Evolutionary conservation across 2,329 filamentous ascomycete genomes (phyloP).

Genomic region (Talaromyces rugulosus): DNA sequence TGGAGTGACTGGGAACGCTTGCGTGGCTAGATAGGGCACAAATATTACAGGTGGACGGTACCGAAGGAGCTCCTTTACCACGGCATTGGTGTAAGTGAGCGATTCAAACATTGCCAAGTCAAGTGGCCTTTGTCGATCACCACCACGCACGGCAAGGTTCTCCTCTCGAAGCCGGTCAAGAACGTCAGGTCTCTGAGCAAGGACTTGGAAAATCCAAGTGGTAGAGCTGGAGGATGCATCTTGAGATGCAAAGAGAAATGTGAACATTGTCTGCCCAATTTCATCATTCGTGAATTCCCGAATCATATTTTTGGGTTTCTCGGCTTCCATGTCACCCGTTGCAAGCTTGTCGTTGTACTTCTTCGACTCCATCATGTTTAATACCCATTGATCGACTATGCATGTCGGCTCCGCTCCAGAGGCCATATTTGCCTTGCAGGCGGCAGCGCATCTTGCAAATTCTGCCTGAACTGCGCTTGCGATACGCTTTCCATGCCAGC

Average conservation of each 20-base stretch:
- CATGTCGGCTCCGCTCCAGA: conserved; percentile 80
- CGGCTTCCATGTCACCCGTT: conserved; percentile 65
- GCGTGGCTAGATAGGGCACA: conserved; percentile 93
- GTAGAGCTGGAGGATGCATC: conserved; percentile 90
- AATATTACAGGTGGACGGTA: conserved; percentile 95
- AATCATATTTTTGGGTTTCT: conserved; percentile 78
- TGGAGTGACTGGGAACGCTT: conserved; percentile 82
- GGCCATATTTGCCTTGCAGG: conserved; percentile 87
- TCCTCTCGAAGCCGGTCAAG: conserved; percentile 87
- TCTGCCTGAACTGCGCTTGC: conserved; percentile 85
- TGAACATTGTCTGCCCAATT: conserved; percentile 89
- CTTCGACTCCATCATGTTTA: conserved; percentile 79
- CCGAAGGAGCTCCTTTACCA: conserved; percentile 84
- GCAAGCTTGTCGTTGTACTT: conserved; percentile 74
- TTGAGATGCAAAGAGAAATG: conserved; percentile 94
- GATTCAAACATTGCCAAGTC: conserved; percentile 83
- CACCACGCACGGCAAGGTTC: conserved; percentile 71
- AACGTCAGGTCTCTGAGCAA: conserved; percentile 88
- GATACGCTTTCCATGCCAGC: conserved; percentile 94
- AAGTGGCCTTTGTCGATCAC: conserved; percentile 65
- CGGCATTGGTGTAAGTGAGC: conserved; percentile 83
- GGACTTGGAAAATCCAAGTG: conserved; percentile 92
- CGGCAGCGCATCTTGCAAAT: conserved; percentile 86
- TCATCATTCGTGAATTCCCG: conserved; percentile 86
- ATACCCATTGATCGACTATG: conserved; percentile 93